These are phyloP conservation scores for Saccharomyces paradoxus DNA, from an alignment of 805 yeast genomes.

Conservation along the genomic window DNA sequence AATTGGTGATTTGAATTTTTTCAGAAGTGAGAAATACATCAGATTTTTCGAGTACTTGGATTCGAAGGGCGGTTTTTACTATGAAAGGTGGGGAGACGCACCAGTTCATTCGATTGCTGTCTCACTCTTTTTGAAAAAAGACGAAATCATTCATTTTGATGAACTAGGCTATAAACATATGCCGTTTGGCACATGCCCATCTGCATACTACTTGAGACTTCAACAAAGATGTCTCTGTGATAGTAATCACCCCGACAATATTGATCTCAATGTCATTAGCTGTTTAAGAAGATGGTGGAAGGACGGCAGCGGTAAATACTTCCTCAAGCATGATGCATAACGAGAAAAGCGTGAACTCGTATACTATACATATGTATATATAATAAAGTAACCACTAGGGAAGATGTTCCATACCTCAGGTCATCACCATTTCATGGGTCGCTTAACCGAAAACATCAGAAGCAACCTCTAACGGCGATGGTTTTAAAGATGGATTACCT, in stretches of 20 bases:
- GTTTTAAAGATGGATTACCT: slow-evolving; percentile 76
- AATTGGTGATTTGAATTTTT: slow-evolving; percentile 62
- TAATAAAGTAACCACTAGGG: not conserved
- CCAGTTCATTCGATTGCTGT: slow-evolving; percentile 77
- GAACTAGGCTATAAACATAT: slow-evolving; percentile 75
- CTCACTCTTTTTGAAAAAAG: slow-evolving; percentile 46
- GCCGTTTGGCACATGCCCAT: slow-evolving; percentile 61
- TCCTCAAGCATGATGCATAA: slow-evolving; percentile 13
- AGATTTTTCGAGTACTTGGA: slow-evolving; percentile 59
- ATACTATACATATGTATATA: not conserved
- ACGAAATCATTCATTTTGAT: slow-evolving; percentile 66
- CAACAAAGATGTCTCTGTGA: slow-evolving; percentile 59
- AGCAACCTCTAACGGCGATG: slow-evolving; percentile 97
- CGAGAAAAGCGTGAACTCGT: not conserved
- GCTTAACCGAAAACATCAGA: slow-evolving; percentile 41
- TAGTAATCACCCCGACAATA: slow-evolving; percentile 35
- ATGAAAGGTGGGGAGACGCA: slow-evolving; percentile 94
- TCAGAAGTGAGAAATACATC: slow-evolving; percentile 55
- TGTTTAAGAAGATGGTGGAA: slow-evolving; percentile 76
- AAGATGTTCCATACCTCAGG: slow-evolving; percentile 74
- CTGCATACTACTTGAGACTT: slow-evolving; percentile 39
- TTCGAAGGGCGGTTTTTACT: slow-evolving; percentile 65
- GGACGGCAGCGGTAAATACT: slow-evolving; percentile 43
- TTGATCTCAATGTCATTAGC: slow-evolving; percentile 43
- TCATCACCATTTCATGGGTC: slow-evolving; percentile 96